These are phyloP conservation scores for Lentinus tigrinus DNA, from an alignment of 768 basidiomycete species.

Conservation along the genomic window DNA sequence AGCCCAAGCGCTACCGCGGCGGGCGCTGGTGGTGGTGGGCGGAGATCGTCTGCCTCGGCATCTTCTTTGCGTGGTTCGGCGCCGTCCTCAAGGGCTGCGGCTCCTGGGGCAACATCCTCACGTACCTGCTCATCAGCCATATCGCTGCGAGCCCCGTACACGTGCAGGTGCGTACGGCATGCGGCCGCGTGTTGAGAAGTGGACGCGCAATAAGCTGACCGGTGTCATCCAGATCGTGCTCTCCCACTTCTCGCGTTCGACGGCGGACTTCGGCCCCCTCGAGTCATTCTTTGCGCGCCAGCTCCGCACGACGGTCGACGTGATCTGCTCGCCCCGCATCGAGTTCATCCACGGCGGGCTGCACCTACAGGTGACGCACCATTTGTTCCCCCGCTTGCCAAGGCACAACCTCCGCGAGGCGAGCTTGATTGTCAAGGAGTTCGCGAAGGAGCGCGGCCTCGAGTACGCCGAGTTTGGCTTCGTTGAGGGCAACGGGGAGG, in stretches of 20 bases:
- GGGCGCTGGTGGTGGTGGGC: constrained; percentile 76
- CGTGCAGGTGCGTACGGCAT: constrained; percentile 66
- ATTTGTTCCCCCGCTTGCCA: constrained; percentile 93
- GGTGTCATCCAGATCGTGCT: constrained; percentile 83
- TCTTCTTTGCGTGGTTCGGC: constrained; percentile 90
- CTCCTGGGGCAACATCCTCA: constrained; percentile 64
- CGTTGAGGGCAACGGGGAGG: constrained; percentile 80
- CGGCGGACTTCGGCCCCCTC: constrained; percentile 81
- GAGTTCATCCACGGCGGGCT: constrained; percentile 96
- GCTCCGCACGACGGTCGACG: constrained; percentile 95
- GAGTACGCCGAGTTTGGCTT: constrained; percentile 93
- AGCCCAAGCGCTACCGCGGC: constrained; percentile 62
- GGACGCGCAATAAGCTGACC: no score
- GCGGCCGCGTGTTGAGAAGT: not conserved
- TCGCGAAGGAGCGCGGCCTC: constrained; percentile 80
- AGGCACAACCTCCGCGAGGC: constrained; percentile 89
- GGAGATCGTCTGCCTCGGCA: constrained; percentile 72
- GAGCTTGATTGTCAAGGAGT: constrained; percentile 81
- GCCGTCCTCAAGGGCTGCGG: constrained; percentile 68
- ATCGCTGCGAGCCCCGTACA: constrained; percentile 88
- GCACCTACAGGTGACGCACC: constrained; percentile 96
- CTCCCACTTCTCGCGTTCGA: constrained; percentile 96
- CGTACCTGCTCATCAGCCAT: constrained; percentile 84
- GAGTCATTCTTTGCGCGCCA: constrained; percentile 95
- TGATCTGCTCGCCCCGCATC: constrained; percentile 80